A percentile compares a stretch with the other conserved stretches of the same genome.
Conservation (phyloP, 1,139 yeast genomes). For the Candida sanyaensis region DNA sequence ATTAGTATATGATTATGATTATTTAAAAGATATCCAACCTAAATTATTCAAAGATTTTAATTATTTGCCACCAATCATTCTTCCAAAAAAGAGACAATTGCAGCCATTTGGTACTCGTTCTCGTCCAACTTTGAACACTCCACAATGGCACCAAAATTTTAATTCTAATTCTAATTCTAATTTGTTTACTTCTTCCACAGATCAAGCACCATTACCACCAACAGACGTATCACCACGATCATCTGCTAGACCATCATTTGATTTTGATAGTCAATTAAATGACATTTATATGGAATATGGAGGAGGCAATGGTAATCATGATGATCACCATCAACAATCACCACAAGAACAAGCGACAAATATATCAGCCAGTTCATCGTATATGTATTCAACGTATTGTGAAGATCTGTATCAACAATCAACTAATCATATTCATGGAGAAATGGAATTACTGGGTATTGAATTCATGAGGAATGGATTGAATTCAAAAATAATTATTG, state of each 20-base stretch:
- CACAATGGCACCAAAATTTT: constrained; percentile 21
- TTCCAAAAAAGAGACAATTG: constrained; percentile 10
- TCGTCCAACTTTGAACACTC: constrained; percentile 23
- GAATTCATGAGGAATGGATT: constrained; percentile 30
- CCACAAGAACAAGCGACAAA: constrained; percentile 4
- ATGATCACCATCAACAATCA: constrained; percentile 1
- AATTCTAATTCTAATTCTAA: constrained; percentile 1
- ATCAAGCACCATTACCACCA: neutral
- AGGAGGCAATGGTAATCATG: neutral
- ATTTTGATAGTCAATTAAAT: constrained; percentile 13
- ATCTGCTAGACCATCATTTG: constrained; percentile 16
- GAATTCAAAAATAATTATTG: constrained; percentile 34
- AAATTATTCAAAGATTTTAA: constrained; percentile 40
- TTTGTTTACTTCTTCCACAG: constrained; percentile 1
- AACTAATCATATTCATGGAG: constrained; percentile 45
- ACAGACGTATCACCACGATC: constrained; percentile 16
- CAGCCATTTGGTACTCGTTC: constrained; percentile 9
- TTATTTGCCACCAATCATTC: constrained; percentile 26
- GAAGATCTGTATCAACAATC: constrained; percentile 29
- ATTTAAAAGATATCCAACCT: constrained; percentile 40
- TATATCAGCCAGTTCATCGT: constrained; percentile 3
- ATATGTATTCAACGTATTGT: constrained; percentile 11
- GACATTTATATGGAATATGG: constrained; percentile 10
- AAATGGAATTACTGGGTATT: constrained; percentile 47
- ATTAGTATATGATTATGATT: constrained; percentile 47